Percentiles rank a stretch among this genome's conserved stretches.
phyloP scores from a whole-genome alignment of 2,329 filamentous ascomycete genomes.

The Lecanicillium sp. region DNA sequence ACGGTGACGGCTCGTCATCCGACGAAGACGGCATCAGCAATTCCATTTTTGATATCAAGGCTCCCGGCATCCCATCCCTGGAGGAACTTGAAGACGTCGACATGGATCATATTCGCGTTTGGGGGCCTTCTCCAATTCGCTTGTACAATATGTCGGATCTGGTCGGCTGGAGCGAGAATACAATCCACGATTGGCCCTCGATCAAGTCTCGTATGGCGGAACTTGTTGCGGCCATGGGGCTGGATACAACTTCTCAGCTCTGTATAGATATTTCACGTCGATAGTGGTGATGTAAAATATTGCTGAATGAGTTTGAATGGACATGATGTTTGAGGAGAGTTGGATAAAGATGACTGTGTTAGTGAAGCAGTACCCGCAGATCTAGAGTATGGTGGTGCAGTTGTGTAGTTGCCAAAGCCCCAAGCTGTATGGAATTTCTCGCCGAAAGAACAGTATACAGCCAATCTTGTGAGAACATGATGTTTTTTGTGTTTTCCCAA shows the following conservation, averaged over 20 bases:
- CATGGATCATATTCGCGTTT: conserved; percentile 53
- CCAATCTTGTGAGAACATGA: no score
- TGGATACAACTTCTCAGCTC: conserved; percentile 49
- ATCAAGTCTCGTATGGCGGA: conserved; percentile 62
- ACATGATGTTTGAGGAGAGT: no score
- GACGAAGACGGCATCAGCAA: conserved; percentile 16
- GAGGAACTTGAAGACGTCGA: conserved; percentile 48
- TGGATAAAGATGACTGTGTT: no score
- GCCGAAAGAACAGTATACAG: no score
- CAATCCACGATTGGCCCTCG: conserved; percentile 41
- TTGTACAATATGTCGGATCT: conserved; percentile 46
- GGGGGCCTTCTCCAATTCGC: conserved; percentile 32
- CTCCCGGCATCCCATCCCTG: conserved; percentile 60
- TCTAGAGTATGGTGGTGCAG: no score
- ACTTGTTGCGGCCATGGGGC: conserved; percentile 59
- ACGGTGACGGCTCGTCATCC: conserved; percentile 19
- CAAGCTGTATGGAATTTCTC: no score
- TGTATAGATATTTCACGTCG: conserved; percentile 50
- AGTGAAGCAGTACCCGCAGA: no score
- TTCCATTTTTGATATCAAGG: conserved; percentile 52
- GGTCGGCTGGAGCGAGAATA: conserved; percentile 51
- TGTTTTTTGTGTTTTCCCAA: no score
- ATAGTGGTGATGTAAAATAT: background rate
- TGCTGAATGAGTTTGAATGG: background rate
- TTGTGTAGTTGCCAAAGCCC: no score